Evolutionary conservation across 192 early-diverging fungal genomes (phyloP), one percentile per base, ranked within the genome.

Genomic region (Backusella psychrophila): DNA sequence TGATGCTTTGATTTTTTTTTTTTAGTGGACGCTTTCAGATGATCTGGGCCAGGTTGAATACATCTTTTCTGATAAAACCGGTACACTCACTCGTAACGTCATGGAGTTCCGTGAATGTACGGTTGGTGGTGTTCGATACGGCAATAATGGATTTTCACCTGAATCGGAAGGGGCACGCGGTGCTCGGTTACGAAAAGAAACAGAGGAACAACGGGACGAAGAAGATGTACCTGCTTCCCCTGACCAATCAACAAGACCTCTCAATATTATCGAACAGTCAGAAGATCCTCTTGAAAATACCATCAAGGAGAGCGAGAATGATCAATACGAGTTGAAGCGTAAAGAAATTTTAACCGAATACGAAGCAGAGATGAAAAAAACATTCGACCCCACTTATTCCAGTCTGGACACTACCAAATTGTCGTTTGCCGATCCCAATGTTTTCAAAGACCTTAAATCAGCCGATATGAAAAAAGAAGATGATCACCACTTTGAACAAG

Each of bases 21-120:
- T 38, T 34, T 78, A 89, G 88, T 98, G 96, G 96, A 98, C 96
- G 80, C 84, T 99, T 26, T 96, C 94, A 14, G 98, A 99, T 77
- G 98, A 99, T 77, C 84, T 99, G 53, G 96, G 95, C 67, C 95
- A 97, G 79, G 95, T 99, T 35, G 94, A 97, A 79, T 99, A 99
- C 78, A 90, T 99, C 1, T 99, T 99, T 77, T 93, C 92, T 46
- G 97, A 99, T 85, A 99, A 99, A 79, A 99, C 97, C 17, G 97
- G 97, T 17, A 97, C 97, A 6, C 85, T 99, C 69, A 99, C 97
- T 8, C 92, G 93, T 75, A 99, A 99, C 77, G 90, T 94, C 38
- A 99, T 99, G 97, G 92, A 97, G 81, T 99, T 99, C 75, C 95
- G 95, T 67, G 95, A 95, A 85, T 96, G 94, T 83, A 89, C 92